Evolutionary conservation across 257 asterid genomes (phyloP).

Genomic region (Solanum appendiculatum): DNA sequence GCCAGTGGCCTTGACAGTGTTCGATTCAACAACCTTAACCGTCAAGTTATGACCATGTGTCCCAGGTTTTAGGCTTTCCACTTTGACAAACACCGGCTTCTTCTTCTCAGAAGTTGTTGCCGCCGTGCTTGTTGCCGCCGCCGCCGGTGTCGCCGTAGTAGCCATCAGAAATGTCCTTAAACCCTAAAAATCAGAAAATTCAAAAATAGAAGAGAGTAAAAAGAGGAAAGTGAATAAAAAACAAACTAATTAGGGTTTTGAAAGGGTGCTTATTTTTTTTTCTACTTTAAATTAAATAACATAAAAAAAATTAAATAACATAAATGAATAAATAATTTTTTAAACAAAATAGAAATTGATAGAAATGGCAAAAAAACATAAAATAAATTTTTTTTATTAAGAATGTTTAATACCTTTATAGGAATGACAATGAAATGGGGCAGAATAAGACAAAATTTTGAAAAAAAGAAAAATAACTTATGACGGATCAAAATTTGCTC

Average conservation of each 20-base stretch:
- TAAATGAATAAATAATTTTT: not conserved
- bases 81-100: conserved; percentile 38
- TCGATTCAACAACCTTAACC: conserved; percentile 31
- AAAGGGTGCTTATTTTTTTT: not conserved
- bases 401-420: not conserved
- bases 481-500: not conserved
- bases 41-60: conserved; percentile 33
- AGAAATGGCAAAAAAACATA: not conserved
- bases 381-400: too few species aligned
- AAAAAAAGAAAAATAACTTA: not conserved
- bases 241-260: not conserved
- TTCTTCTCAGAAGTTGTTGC: conserved; percentile 15
- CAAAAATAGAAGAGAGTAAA: not conserved
- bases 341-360: not conserved
- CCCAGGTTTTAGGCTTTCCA: conserved; percentile 27
- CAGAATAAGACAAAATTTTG: not conserved
- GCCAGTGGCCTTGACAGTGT: conserved; percentile 10
- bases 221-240: not conserved
- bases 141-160: conserved; percentile 6
- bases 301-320: not conserved
- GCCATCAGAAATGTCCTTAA: conserved; percentile 4
- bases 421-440: not conserved
- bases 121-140: not conserved
- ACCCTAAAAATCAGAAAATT: conserved; percentile 6
- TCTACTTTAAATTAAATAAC: not conserved